These are phyloP conservation scores for Serendipita sp. DNA, from an alignment of 768 basidiomycete genomes.

Conservation along the genomic window DNA sequence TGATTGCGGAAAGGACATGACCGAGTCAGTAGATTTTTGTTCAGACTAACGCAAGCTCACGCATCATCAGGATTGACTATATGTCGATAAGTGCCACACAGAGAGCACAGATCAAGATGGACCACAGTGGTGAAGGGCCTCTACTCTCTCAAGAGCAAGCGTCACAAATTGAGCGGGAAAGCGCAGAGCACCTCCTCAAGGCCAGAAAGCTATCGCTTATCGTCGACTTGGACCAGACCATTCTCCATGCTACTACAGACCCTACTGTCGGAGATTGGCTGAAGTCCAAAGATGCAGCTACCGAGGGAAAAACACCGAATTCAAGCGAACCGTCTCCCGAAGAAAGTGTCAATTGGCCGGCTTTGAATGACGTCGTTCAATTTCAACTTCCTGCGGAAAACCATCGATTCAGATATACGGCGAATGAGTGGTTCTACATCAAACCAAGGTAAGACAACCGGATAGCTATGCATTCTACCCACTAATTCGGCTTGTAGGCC, in stretches of 20 bases:
- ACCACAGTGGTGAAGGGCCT: slow-evolving; percentile 79
- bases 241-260: slow-evolving; percentile 96
- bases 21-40: slow-evolving; percentile 38
- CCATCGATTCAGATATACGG: not conserved
- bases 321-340: not conserved
- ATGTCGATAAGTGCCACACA: slow-evolving; percentile 75
- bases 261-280: slow-evolving; percentile 99
- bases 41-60: slow-evolving; percentile 10
- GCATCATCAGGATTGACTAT: slow-evolving; percentile 50
- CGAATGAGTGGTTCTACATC: slow-evolving; percentile 60
- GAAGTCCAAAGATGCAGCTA: slow-evolving; percentile 38
- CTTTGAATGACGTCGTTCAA: not conserved
- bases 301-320: not conserved
- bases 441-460: slow-evolving; percentile 67
- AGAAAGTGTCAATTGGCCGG: slow-evolving; percentile 5
- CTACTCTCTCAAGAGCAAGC: slow-evolving; percentile 89
- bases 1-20: slow-evolving; percentile 90
- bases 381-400: not conserved
- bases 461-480: not conserved
- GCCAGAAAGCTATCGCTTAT: slow-evolving; percentile 78
- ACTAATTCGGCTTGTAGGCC: slow-evolving; percentile 31
- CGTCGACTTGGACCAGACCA: slow-evolving; percentile 97
- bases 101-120: slow-evolving; percentile 84
- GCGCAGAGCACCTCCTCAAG: slow-evolving; percentile 58
- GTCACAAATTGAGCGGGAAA: slow-evolving; percentile 69